Base-by-base conservation (phyloP, 2,329 filamentous ascomycete species). In the Penicillium aurantiogriseum region DNA sequence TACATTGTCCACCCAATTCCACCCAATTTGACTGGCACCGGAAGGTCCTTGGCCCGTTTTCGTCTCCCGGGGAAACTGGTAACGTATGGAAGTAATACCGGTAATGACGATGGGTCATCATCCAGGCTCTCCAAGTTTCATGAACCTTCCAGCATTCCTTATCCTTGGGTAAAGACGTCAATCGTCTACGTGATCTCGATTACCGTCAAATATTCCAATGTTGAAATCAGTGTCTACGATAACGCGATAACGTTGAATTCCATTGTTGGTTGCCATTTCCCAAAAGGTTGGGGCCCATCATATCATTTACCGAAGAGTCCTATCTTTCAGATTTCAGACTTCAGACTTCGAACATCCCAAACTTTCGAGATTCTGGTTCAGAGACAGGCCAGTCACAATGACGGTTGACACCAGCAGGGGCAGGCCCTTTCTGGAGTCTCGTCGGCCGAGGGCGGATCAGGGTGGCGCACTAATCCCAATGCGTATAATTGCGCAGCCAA, bases 81-180 rank as follows among this genome's bases (percentile, higher is more conserved):
- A 29, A 43, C 13, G 55, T 57, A 54, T 29, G 17, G 44, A 57
- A 54, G 33, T 13, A 36, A 42, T 57, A 52, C 42, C 45, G 47
- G 56, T 60, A 65, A 56, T 60, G 53, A 44, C 42, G 59, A 33
- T 13, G 4, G 19, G 15, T 29, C 39, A 51, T 51, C 64, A 36
- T 52, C 49, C 35, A 52, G 33, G 27, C 43, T 56, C 59, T 54
- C 47, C 54, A 42, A 63, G 55, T 54, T 65, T 66, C 65, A 64
- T 66, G 65, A 67, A 68, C 58, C 63, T 67, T 68, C 66, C 57
- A 68, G 63, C 66, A 66, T 67, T 67, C 66, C 64, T 63, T 56
- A 61, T 56, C 57, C 62, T 57, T 58, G 53, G 54, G 60, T 54
- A 13, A 46, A 53, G 57, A 51, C 62, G 56, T 58, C 60, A 57